These are phyloP conservation scores for Agapanthus africanus DNA, from an alignment of 106 monocot genomes.

Conservation along the genomic window DNA sequence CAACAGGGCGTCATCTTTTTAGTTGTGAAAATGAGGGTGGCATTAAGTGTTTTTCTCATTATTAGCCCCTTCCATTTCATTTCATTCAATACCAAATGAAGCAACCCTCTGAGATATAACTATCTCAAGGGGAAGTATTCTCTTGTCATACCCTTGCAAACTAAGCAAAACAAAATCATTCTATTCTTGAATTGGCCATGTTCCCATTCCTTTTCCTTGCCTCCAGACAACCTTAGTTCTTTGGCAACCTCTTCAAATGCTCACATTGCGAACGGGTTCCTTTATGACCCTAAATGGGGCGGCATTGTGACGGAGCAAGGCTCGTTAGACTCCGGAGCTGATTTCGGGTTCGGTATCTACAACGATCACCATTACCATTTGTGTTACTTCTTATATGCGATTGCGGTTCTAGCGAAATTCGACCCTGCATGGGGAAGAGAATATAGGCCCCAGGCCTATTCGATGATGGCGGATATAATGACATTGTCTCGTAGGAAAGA, in stretches of 20 bases:
- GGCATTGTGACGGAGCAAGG: conserved; percentile 80
- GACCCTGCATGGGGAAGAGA: conserved; percentile 77
- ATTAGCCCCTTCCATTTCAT: too few species aligned
- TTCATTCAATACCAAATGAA: too few species aligned
- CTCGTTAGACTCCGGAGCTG: conserved; percentile 58
- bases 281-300: conserved; percentile 81
- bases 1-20: too few species aligned
- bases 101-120: too few species aligned
- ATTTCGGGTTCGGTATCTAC: conserved; percentile 85
- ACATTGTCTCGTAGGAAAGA: conserved; percentile 29
- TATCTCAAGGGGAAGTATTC: conserved; percentile 11
- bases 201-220: not conserved
- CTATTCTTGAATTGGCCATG: not conserved
- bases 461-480: conserved; percentile 78
- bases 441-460: conserved; percentile 61
- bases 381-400: conserved; percentile 82
- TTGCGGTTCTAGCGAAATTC: conserved; percentile 72
- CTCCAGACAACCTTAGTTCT: not conserved
- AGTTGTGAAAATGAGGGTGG: too few species aligned
- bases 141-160: not conserved
- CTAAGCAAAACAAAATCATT: not conserved
- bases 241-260: not conserved
- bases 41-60: too few species aligned
- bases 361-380: conserved; percentile 94
- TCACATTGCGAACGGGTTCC: conserved; percentile 46